Base-by-base conservation (phyloP, 177 flowering plant species). In the Vitis hybrid region DNA sequence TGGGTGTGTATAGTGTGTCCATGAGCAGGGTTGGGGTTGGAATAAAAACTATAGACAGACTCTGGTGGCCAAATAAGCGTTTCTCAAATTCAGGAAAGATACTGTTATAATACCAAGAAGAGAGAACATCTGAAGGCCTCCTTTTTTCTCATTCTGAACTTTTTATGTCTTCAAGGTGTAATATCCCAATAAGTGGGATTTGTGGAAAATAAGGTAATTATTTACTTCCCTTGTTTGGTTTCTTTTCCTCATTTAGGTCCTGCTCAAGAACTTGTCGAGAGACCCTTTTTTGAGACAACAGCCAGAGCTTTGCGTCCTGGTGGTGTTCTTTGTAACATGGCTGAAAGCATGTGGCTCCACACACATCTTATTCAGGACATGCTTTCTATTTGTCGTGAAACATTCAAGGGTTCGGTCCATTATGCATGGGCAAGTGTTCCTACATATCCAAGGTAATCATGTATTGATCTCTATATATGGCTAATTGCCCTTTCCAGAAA, bases 351-450 rank as follows among this genome's bases (percentile, higher is more conserved):
- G 98, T 96, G 99, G 99, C 98, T 96, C 18, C 98, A 93, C 68
- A 93, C 95, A n/a, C 98, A 93, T 83, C 93, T 96, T 63, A 96
- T 96, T 71, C 78, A 90, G 65, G 97, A 90, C 68, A 90, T 90
- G 89, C 67, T 93, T 53, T 82, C 91, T 54, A 77, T 84, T 75
- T 96, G 99, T 71, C 93, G 83, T 29, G 85, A 86, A 79, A 85
- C 83, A 54, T 93, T 96, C 70, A 94, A 88, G 72, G 98, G 97
- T 50, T 93, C 97, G 71, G 93, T 96, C 15, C 92, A 82, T 74
- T 96, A 96, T 85, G 98, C 98, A 52, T 96, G 99, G 99, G 76
- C 98, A 54, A 93, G 86, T 77, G 99, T 96, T 55, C 99, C 99
- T 20, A 92, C 99, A 59, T 93, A 93, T 78, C 98, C 99, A 50